Conservation (phyloP, 805 yeast genomes). For the Candida berthetii region DNA sequence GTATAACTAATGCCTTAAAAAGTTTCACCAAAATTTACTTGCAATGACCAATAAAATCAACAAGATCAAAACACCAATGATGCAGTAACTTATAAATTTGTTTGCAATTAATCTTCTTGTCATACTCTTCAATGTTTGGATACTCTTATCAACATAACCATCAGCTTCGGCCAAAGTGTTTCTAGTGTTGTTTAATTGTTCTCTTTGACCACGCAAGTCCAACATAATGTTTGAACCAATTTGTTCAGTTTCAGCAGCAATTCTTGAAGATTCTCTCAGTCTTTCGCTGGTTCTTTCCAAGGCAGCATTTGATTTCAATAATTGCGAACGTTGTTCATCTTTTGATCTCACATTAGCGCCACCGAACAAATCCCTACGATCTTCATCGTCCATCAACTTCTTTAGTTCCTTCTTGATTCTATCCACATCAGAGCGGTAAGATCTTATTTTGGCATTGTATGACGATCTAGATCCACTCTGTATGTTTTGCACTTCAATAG, state of each 20-base stretch:
- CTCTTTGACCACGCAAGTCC: constrained; percentile 89
- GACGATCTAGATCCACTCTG: constrained; percentile 68
- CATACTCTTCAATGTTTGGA: constrained; percentile 85
- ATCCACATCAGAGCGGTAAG: constrained; percentile 57
- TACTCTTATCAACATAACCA: constrained; percentile 82
- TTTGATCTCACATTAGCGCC: constrained; percentile 37
- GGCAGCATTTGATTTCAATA: constrained; percentile 71
- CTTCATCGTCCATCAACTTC: constrained; percentile 59
- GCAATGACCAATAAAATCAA: constrained; percentile 79
- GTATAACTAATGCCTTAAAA: not conserved
- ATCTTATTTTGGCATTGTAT: constrained; percentile 71
- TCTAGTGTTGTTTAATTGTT: constrained; percentile 82
- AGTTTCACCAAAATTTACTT: constrained; percentile 46
- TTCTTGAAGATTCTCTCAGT: constrained; percentile 78
- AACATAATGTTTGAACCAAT: constrained; percentile 87
- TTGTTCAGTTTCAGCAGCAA: constrained; percentile 88
- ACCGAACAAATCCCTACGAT: constrained; percentile 71
- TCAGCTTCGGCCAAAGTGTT: constrained; percentile 88
- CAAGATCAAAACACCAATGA: constrained; percentile 79
- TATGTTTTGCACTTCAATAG: constrained; percentile 75
- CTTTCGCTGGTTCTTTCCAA: constrained; percentile 80
- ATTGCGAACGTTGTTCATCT: constrained; percentile 73
- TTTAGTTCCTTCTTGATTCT: constrained; percentile 50
- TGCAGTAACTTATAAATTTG: constrained; percentile 83
- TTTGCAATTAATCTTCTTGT: constrained; percentile 89